Evolutionary conservation across 441 rosid genomes (phyloP), one percentile per base, ranked within the genome.

Genomic region (Kokia cookei): DNA sequence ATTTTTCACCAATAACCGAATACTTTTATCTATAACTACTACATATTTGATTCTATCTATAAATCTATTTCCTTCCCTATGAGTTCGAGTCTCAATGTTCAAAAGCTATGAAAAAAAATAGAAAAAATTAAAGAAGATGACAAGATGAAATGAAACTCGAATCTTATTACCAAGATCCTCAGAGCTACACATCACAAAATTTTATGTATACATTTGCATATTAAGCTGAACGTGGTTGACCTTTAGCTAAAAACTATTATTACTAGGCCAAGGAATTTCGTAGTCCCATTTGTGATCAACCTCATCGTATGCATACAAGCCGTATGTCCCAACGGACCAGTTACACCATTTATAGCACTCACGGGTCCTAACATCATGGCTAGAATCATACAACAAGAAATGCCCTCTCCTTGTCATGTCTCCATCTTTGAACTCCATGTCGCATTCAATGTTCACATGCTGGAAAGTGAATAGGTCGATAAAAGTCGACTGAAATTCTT

Each of bases 391-490:
- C 58, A 69, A 2, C 59, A 51, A 5, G 60, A 69, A 51, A 32
- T 51, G 72, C 26, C 72, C 71, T 50, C 60, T 51, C 29, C 72
- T 69, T 11, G 47, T 13, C 45, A 4, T 69, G 11, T 24, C 60
- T 69, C n/a, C 72, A 12, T 69, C 72, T 2, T 69, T n/a, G 72
- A 69, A 69, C n/a, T 69, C 72, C 72, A 69, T 51, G 27, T 69
- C 43, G 43, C 60, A 69, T 69, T 51, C 60, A 4, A 69, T 69
- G 40, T n/a, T 69, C 11, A 32, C 24, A n/a, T 69, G 27, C 27
- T 69, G 60, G 60, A 69, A 69, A 9, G 29, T 9, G 35, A 69
- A 10, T 4, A 69, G 1, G n/a, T 69, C 72, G 47, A 29, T 29
- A n/a, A 67, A 67, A 47, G 37, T 57, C 24, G 40, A 26, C 37